Base-by-base conservation (phyloP, 2,329 filamentous ascomycete species). In the Paracamarosporium sp. region DNA sequence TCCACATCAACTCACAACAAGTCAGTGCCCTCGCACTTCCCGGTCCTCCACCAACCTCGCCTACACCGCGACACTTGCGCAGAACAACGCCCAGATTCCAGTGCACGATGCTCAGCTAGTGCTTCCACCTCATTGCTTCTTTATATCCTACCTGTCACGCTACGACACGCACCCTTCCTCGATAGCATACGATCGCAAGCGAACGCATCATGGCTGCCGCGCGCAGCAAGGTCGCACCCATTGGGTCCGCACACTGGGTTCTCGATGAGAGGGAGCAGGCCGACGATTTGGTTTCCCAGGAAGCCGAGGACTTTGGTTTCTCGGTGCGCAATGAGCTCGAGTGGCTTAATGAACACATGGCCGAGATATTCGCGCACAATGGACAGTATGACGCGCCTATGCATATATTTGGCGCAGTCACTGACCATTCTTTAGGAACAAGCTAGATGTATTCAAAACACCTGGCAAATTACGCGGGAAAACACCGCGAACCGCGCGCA, bases 341-440 rank as follows among this genome's bases (percentile, higher is more conserved):
- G 75, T 99, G 95, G 95, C 83, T 99, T 68, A 98, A 99, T 72
- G 95, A 98, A 80, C 95, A 99, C 77, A 97, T 99, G 94, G 87
- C 88, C 48, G 92, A 96, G 62, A 92, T 99, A 71, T 96, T 98
- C 75, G 90, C 88, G 69, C 88, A 90, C 68, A 90, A 93, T 72
- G 88, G 93, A 78, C 86, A 93, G 95, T 97, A 86, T 71, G 90
- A 85, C 55, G 60, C 56, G 60, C 52, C 53, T 51, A 33, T 50
- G 44, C 20, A 48, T 35, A 31, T 27, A 8, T n/a, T 27, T 24
- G 17, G 50, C 55, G 51, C 62, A 53, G 25, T 9, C 22, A 30
- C 72, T 79, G 55, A 79, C 60, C 17, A 13, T 15, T 9, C 30
- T 25, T 25, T 69, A 98, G 95, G 61, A 94, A 94, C 74, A 89